These are phyloP conservation scores for Aspergillus sp. DNA, from an alignment of 2,329 filamentous ascomycete species.

Conservation along the genomic window DNA sequence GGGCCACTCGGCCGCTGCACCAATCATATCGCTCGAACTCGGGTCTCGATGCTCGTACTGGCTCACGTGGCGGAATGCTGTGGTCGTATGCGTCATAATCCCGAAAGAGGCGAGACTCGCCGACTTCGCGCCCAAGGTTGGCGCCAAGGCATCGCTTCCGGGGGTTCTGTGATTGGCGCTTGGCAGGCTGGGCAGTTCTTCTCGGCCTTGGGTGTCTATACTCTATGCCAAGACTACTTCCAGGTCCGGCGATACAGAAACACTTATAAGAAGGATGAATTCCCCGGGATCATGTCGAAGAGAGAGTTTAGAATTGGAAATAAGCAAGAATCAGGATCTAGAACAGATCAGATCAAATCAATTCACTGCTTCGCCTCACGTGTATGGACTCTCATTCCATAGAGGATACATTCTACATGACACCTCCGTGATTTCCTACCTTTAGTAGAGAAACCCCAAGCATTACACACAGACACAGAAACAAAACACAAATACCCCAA, in stretches of 20 bases:
- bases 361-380: conserved; percentile 8
- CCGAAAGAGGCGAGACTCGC: background rate
- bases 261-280: background rate
- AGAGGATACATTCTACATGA: conserved; percentile 36
- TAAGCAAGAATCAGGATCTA: no score
- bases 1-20: background rate
- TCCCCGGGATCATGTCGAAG: background rate
- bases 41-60: conserved; percentile 10
- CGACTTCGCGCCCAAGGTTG: conserved; percentile 8
- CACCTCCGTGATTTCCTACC: conserved; percentile 29
- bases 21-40: conserved; percentile 7
- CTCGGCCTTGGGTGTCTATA: background rate
- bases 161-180: conserved; percentile 14
- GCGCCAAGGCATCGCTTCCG: conserved; percentile 10
- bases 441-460: conserved; percentile 16
- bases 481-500: conserved; percentile 4
- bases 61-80: conserved; percentile 13
- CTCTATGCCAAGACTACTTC: conserved; percentile 5
- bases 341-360: conserved; percentile 13
- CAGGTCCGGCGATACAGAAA: background rate
- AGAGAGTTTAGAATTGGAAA: no score
- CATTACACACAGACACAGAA: background rate
- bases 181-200: conserved; percentile 11
- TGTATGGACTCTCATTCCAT: conserved; percentile 38
- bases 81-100: conserved; percentile 22